These are phyloP conservation scores for Peronospora farinosa DNA, from an alignment of 352 stramenopile genomes.

Conservation along the genomic window DNA sequence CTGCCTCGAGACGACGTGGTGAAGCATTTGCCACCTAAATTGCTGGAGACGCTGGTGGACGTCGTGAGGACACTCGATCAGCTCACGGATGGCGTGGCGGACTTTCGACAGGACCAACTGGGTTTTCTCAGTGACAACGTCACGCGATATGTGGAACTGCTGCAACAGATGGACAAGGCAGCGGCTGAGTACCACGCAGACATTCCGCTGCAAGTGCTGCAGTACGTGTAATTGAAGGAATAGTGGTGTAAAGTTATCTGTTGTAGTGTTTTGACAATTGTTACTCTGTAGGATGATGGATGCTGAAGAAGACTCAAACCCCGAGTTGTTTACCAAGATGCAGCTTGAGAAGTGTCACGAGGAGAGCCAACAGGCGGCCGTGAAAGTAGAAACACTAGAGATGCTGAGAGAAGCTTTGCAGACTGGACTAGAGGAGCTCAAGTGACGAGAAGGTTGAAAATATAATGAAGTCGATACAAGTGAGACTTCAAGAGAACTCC, in stretches of 20 bases:
- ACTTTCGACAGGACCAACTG: constrained; percentile 57
- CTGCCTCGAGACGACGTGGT: constrained; percentile 54
- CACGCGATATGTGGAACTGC: constrained; percentile 52
- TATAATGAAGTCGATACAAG: neutral
- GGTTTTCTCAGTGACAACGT: constrained; percentile 54
- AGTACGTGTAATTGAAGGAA: neutral
- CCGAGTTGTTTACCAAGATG: constrained; percentile 58
- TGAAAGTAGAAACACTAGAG: constrained; percentile 47
- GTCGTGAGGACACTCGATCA: constrained; percentile 66
- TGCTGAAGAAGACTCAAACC: constrained; percentile 46
- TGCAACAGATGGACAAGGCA: constrained; percentile 40
- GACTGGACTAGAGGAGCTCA: constrained; percentile 28
- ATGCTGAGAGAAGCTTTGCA: constrained; percentile 50
- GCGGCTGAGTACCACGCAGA: constrained; percentile 44
- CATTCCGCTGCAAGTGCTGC: constrained; percentile 56
- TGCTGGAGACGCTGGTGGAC: constrained; percentile 51
- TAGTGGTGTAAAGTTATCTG: neutral
- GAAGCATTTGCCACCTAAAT: constrained; percentile 42
- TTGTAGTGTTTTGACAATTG: neutral
- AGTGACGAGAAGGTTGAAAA: constrained; percentile 6
- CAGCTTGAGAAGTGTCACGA: constrained; percentile 60
- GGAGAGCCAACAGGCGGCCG: constrained; percentile 39
- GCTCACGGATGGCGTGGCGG: constrained; percentile 47
- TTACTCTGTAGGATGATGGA: constrained; percentile 39
- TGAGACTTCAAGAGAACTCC: neutral